Evolutionary conservation across 2,329 filamentous ascomycete species (phyloP).

Genomic region (Calonectria ilicicola): DNA sequence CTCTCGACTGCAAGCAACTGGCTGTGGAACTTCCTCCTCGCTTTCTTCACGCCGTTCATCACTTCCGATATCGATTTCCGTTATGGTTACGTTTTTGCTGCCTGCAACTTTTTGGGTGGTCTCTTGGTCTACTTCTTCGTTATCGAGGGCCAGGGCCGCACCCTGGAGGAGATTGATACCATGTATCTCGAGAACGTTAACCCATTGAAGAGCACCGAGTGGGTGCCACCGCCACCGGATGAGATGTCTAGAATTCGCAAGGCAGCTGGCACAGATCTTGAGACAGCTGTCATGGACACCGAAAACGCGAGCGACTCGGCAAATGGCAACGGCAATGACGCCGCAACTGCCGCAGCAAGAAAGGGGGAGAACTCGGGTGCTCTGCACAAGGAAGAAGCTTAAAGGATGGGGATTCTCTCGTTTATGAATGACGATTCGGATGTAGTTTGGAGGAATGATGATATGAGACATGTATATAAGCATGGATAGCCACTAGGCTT

Average conservation of each 20-base stretch:
- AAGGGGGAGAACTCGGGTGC: constrained; percentile 1
- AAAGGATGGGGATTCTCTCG: not conserved
- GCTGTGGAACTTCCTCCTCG: constrained; percentile 80
- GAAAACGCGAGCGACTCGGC: not conserved
- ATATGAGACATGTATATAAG: not conserved
- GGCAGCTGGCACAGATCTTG: constrained; percentile 55
- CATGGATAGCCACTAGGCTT: not conserved
- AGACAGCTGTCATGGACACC: constrained; percentile 28
- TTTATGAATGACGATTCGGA: not conserved
- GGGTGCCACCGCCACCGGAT: constrained; percentile 58
- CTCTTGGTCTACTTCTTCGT: constrained; percentile 82
- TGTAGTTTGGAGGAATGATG: not conserved
- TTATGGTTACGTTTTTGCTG: constrained; percentile 83
- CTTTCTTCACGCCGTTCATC: constrained; percentile 86
- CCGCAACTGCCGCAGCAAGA: not conserved
- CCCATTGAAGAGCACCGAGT: constrained; percentile 72
- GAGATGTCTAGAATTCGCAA: constrained; percentile 57
- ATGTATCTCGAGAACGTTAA: constrained; percentile 78
- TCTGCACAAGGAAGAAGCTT: constrained; percentile 1
- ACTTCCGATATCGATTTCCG: constrained; percentile 76
- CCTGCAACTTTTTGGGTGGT: constrained; percentile 74
- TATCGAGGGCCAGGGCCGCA: constrained; percentile 78
- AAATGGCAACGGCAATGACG: not conserved
- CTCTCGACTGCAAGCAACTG: constrained; percentile 73
- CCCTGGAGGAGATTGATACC: constrained; percentile 83